These are phyloP conservation scores for Cryphonectria carpinicola DNA, from an alignment of 2,329 filamentous ascomycete genomes.

Conservation along the genomic window DNA sequence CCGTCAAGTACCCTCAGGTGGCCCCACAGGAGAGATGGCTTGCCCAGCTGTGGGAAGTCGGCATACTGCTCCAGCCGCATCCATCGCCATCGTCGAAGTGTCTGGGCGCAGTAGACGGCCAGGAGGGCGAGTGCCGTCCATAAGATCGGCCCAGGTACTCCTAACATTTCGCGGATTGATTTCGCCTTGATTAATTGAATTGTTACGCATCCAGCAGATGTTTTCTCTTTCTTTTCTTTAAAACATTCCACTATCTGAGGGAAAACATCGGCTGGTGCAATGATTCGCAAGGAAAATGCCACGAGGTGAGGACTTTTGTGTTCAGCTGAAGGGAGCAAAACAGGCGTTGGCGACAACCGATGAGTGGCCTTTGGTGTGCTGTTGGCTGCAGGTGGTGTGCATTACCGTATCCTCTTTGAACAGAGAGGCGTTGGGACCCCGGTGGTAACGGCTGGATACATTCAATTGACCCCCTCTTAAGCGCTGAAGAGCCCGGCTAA, in stretches of 20 bases:
- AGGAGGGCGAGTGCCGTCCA: slow-evolving; percentile 23
- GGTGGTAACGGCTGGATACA: neutral
- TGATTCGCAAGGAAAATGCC: neutral
- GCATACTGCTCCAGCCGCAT: slow-evolving; percentile 22
- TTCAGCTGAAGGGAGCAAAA: neutral
- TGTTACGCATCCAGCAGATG: no score
- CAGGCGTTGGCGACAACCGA: neutral
- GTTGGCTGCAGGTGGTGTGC: neutral
- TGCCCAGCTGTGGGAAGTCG: slow-evolving; percentile 17
- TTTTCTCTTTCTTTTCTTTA: no score
- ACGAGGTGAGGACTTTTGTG: neutral
- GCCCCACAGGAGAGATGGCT: slow-evolving; percentile 24
- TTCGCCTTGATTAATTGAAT: no score
- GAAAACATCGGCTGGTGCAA: neutral
- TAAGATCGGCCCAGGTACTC: slow-evolving; percentile 17
- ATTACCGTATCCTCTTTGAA: no score
- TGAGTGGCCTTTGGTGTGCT: neutral
- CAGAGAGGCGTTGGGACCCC: neutral
- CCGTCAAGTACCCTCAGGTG: slow-evolving; percentile 18
- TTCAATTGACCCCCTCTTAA: neutral
- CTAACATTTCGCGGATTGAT: slow-evolving; percentile 7
- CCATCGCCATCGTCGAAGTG: slow-evolving; percentile 20
- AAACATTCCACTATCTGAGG: neutral
- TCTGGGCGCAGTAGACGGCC: slow-evolving; percentile 15
- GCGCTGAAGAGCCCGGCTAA: neutral